Conservation (phyloP, 2,329 filamentous ascomycete genomes). For the Fusarium chuoi region DNA sequence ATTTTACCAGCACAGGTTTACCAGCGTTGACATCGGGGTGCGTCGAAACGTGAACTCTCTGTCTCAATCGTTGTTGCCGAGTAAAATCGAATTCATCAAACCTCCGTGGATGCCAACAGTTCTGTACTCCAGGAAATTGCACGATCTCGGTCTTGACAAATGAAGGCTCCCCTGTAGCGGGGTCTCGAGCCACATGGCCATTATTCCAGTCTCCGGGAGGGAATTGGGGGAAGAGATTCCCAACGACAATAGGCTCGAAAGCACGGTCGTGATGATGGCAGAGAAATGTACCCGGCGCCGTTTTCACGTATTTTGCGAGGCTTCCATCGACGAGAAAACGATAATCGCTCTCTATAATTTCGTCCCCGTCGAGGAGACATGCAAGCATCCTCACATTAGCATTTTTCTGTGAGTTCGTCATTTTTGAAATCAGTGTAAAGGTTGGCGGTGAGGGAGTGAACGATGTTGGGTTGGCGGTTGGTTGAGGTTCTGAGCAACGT, state of each 20-base stretch:
- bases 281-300: slow-evolving; percentile 39
- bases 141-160: slow-evolving; percentile 37
- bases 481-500: not conserved
- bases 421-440: not conserved
- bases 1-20: slow-evolving; percentile 41
- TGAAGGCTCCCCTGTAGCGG: slow-evolving; percentile 24
- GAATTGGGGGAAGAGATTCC: slow-evolving; percentile 41
- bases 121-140: slow-evolving; percentile 29
- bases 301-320: slow-evolving; percentile 42
- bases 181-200: slow-evolving; percentile 31
- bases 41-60: slow-evolving; percentile 39
- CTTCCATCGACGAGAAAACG: slow-evolving; percentile 42
- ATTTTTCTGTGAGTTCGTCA: not conserved
- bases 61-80: slow-evolving; percentile 33
- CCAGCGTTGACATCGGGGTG: slow-evolving; percentile 35
- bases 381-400: slow-evolving; percentile 42
- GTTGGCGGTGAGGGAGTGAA: not conserved
- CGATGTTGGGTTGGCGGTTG: not conserved
- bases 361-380: slow-evolving; percentile 40
- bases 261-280: slow-evolving; percentile 37
- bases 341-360: slow-evolving; percentile 41
- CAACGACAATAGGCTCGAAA: slow-evolving; percentile 42
- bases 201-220: slow-evolving; percentile 43
- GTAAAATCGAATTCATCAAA: slow-evolving; percentile 43
- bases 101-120: slow-evolving; percentile 38